These are phyloP conservation scores for Gymnopilus dilepis DNA, from an alignment of 768 basidiomycete genomes.

Conservation along the genomic window DNA sequence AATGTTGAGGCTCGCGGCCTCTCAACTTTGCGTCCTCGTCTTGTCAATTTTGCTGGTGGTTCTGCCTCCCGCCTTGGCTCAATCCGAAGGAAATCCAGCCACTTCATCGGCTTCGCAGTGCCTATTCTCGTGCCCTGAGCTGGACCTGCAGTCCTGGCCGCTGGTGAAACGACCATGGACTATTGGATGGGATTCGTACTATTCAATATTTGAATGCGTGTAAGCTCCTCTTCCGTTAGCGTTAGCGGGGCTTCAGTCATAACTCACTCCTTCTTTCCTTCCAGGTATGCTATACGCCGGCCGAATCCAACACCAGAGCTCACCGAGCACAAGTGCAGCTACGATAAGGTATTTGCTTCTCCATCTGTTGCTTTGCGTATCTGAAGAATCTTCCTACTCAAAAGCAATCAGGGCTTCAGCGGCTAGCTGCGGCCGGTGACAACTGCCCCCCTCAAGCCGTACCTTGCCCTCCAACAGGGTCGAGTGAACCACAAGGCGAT, in stretches of 20 bases:
- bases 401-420: conserved; percentile 15
- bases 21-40: background rate
- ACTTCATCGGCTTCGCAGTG: background rate
- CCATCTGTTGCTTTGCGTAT: background rate
- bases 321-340: conserved; percentile 22
- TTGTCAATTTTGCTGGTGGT: background rate
- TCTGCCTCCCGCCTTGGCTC: background rate
- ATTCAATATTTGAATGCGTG: conserved; percentile 30
- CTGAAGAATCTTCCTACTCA: background rate
- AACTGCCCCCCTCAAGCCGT: conserved; percentile 15
- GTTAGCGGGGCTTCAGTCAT: background rate
- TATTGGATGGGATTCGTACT: conserved; percentile 19
- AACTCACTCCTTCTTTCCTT: background rate
- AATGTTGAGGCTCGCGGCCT: background rate
- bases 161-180: conserved; percentile 14
- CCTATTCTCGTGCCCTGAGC: conserved; percentile 20
- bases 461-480: conserved; percentile 3
- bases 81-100: background rate
- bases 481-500: background rate
- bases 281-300: conserved; percentile 2
- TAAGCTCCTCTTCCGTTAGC: conserved; percentile 6
- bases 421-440: conserved; percentile 4
- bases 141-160: conserved; percentile 9
- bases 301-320: background rate
- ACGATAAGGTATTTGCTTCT: conserved; percentile 18